Conservation (phyloP, 768 basidiomycete genomes). For the Lentinus tigrinus region DNA sequence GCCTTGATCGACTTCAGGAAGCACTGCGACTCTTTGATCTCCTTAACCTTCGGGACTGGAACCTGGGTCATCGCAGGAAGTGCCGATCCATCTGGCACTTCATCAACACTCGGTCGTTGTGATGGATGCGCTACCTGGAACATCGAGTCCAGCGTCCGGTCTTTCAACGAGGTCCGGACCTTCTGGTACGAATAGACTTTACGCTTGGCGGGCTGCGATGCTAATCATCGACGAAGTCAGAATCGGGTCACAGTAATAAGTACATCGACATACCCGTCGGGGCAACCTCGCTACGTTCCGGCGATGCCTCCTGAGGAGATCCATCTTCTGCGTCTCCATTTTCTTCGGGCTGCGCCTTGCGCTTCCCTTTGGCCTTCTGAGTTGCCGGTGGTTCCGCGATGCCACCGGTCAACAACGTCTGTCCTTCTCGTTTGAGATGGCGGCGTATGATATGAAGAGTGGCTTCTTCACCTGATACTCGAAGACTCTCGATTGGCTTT, state of each 20-base stretch:
- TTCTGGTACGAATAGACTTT: conserved; percentile 80
- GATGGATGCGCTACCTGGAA: conserved; percentile 57
- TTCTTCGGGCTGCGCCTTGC: conserved; percentile 24
- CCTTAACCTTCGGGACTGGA: conserved; percentile 32
- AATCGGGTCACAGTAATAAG: background rate
- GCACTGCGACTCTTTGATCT: conserved; percentile 76
- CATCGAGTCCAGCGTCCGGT: conserved; percentile 95
- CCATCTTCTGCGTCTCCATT: conserved; percentile 29
- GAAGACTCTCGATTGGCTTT: conserved; percentile 59
- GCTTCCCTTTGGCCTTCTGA: conserved; percentile 39
- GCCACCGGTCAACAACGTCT: conserved; percentile 65
- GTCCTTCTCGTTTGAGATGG: background rate
- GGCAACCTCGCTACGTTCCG: background rate
- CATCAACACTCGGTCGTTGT: conserved; percentile 9
- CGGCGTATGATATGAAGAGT: background rate
- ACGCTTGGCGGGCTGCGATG: conserved; percentile 25
- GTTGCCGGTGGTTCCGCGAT: conserved; percentile 29
- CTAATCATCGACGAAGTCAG: background rate
- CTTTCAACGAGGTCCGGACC: conserved; percentile 83
- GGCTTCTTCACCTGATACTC: conserved; percentile 59
- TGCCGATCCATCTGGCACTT: conserved; percentile 41
- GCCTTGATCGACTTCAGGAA: conserved; percentile 70
- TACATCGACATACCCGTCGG: background rate
- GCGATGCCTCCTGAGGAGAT: background rate
- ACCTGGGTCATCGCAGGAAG: conserved; percentile 16